Percentiles rank a stretch among this genome's conserved stretches.
Evolutionary conservation across 345 rosid genomes (phyloP).

Genomic region (Citrus mangshanensis): DNA sequence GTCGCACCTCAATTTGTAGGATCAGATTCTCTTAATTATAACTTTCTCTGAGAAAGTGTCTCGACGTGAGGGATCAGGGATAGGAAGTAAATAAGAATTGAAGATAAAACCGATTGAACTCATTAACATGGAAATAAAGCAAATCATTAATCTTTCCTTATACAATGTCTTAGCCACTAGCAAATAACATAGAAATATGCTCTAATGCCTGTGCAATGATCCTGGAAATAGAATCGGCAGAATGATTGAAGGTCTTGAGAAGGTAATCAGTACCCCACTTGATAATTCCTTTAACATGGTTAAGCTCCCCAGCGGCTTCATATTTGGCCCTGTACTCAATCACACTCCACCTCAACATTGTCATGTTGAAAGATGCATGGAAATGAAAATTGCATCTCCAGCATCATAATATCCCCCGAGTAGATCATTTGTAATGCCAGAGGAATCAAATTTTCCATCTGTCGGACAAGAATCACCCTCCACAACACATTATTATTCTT

Average conservation of each 20-base stretch:
- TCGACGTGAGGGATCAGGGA: background rate
- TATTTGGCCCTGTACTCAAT: conserved; percentile 88
- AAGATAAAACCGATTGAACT: too few relatives aligned
- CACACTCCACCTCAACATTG: conserved; percentile 98
- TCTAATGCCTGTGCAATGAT: conserved; percentile 59
- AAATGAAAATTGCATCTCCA: conserved; percentile 92
- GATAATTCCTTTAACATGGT: conserved; percentile 74
- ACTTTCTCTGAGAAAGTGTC: background rate
- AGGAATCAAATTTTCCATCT: conserved; percentile 62
- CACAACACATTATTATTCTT: conserved; percentile 83
- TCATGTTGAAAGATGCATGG: conserved; percentile 82
- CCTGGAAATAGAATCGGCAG: conserved; percentile 60
- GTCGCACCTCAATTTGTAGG: too few relatives aligned
- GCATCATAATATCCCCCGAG: conserved; percentile 87
- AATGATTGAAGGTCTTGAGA: conserved; percentile 83
- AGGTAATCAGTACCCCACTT: conserved; percentile 91
- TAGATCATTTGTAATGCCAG: conserved; percentile 57
- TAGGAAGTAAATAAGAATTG: background rate
- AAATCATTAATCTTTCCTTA: background rate
- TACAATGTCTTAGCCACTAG: background rate
- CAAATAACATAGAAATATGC: background rate
- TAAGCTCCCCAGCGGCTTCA: conserved; percentile 88
- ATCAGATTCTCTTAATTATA: too few relatives aligned
- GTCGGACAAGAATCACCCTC: conserved; percentile 80
- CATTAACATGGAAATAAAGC: too few relatives aligned